Base-by-base conservation (phyloP, 2,329 filamentous ascomycete species). In the Colletotrichum sp. region DNA sequence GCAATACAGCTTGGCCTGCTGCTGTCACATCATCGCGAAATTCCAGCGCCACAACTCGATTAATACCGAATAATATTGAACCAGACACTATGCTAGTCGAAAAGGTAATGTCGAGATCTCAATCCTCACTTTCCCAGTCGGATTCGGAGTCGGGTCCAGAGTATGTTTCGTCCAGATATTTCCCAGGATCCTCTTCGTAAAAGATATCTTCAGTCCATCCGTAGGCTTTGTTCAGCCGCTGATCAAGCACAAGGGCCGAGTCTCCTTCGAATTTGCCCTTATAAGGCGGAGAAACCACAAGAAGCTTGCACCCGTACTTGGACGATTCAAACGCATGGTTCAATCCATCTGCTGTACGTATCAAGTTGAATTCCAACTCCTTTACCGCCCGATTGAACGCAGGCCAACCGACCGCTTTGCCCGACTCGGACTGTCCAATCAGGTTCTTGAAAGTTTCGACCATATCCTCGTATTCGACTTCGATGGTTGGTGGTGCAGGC, bases 301-400 rank as follows among this genome's bases (percentile, higher is more conserved):
- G 21, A 6, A 84, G 78, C 65, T 76, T 80, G 12, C 80, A 21
- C 18, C 43, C 43, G 16, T 1, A 21, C 18, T 21, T 48, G n/a
- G 43, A n/a, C 43, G 43, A 48, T 2, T 21, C 43, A 4, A 48
- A 48, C 10, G n/a, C 43, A 48, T 48, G 43, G 43, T 48, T 48
- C 43, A 21, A 21, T 13, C 43, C 43, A 21, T 48, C n/a, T 8
- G n/a, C 83, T 72, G 82, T 86, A 2, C 86, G 84, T 3, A 83
- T 12, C 3, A 88, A 80, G 0, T 84, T 85, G 75, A 89, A 89
- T 3, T 82, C 83, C 38, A 88, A 36, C 8, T 86, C 85, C 1
- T 77, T 80, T 83, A 89, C 85, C 26, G 86, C 87, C 1, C 81
- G 78, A 67, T 84, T 82, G 32, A 89, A 89, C 0, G 81, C 80